Base-by-base conservation (phyloP, 2,329 filamentous ascomycete species). In the Neonectria punicea region DNA sequence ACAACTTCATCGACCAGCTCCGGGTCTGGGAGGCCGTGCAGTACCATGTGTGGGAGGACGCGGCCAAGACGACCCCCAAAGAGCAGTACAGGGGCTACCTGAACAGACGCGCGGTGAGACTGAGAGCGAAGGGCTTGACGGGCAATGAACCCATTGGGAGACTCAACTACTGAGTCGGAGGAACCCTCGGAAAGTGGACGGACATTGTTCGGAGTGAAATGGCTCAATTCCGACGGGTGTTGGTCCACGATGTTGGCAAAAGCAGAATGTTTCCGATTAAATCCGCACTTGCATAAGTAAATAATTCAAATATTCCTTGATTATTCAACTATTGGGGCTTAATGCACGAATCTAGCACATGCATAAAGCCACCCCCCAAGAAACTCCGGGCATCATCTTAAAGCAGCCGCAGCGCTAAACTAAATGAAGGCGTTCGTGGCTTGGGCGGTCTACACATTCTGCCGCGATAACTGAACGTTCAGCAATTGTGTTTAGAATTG, bases 1-100 rank as follows among this genome's bases (percentile, higher is more conserved):
- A 55, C 22, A 77, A 74, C 58, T 79, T 79, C 63, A 63, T 73
- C 34, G 73, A 71, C 43, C 78, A 79, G 61, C 70, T 79, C 30
- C 57, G 62, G 30, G 69, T 79, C n/a, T 79, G 76, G 77, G 74
- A 72, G 50, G 71, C 72, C 16, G 69, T 75, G 8, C 65, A 61
- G 25, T 77, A 77, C 53, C 34, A 73, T 6, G 57, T 78, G 5
- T 79, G 75, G 77, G 67, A 72, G 53, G 75, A 77, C 51, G 50
- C 30, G n/a, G 67, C 70, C 8, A 69, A 50, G 32, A 65, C 25
- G 18, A 55, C 68, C 9, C 77, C 76, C 49, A 78, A 78, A 64
- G 34, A 47, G 16, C 57, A 60, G 18, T 78, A 77, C 51, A 67
- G 56, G 20, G 57, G 53, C 30, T 76, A 73, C 57, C 58, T 73